Percentiles rank a stretch among this genome's conserved stretches.
These are phyloP conservation scores for Teunomyces barrocoloradensis DNA, from an alignment of 805 yeast genomes.

Conservation along the genomic window DNA sequence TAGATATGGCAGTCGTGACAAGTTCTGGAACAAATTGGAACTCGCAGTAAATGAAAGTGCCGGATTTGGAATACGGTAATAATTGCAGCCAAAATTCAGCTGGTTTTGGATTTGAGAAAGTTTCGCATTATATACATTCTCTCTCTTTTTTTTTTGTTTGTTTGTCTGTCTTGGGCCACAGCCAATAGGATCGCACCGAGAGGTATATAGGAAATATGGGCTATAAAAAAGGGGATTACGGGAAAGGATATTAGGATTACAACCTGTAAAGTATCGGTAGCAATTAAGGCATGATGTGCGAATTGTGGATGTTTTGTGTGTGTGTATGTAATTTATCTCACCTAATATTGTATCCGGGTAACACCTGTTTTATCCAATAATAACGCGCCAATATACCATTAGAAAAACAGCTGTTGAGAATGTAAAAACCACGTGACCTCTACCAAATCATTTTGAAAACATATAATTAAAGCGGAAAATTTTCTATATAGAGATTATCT, in stretches of 20 bases:
- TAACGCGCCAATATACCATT: background rate
- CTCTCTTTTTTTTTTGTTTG: background rate
- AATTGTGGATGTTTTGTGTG: background rate
- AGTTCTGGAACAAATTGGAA: conserved; percentile 55
- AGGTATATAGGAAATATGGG: background rate
- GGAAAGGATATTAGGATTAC: background rate
- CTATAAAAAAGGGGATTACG: background rate
- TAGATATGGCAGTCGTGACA: conserved; percentile 56
- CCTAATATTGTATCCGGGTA: background rate
- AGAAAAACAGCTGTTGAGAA: conserved; percentile 1
- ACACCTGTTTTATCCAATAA: background rate
- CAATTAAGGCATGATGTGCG: background rate
- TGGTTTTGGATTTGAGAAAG: too few species aligned
- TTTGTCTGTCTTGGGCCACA: background rate
- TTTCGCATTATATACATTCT: background rate
- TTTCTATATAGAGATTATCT: conserved; percentile 1
- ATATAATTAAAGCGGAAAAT: conserved; percentile 4
- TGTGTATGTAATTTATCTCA: too few species aligned
- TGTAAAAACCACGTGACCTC: conserved; percentile 1
- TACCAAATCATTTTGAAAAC: conserved; percentile 4
- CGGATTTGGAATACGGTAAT: conserved; percentile 76
- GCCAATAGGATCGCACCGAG: background rate
- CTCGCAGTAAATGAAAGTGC: conserved; percentile 75
- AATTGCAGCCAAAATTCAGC: background rate
- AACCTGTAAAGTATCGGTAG: too few species aligned